Evolutionary conservation across 2,329 filamentous ascomycete species (phyloP).

Genomic region (Alternaria metachromatica): DNA sequence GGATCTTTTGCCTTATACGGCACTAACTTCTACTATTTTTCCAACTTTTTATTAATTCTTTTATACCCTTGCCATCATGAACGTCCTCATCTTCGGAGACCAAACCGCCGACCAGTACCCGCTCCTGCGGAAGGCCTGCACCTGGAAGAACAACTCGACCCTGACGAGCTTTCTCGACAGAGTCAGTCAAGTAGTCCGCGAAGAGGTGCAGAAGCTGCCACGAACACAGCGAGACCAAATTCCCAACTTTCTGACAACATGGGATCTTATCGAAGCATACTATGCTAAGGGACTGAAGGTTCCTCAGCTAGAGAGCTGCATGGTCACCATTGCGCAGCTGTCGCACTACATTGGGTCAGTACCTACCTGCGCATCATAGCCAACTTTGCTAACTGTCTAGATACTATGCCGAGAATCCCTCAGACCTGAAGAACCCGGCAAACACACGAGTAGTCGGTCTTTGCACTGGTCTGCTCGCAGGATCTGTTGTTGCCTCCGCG

Average conservation of each 20-base stretch:
- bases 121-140: slow-evolving; percentile 61
- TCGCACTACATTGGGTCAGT: slow-evolving; percentile 73
- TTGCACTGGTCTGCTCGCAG: slow-evolving; percentile 74
- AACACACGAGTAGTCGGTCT: slow-evolving; percentile 66
- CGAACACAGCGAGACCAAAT: slow-evolving; percentile 64
- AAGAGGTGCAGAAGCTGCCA: slow-evolving; percentile 65
- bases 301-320: slow-evolving; percentile 68
- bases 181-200: slow-evolving; percentile 63
- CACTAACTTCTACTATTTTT: slow-evolving; percentile 7
- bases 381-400: slow-evolving; percentile 37
- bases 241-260: slow-evolving; percentile 67
- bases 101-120: slow-evolving; percentile 72
- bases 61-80: slow-evolving; percentile 48
- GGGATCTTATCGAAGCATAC: slow-evolving; percentile 71
- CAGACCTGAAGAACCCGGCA: slow-evolving; percentile 58
- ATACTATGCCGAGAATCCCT: slow-evolving; percentile 61
- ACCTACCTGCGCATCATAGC: background rate
- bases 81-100: slow-evolving; percentile 71
- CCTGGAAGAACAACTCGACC: slow-evolving; percentile 62
- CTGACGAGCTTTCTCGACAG: slow-evolving; percentile 68
- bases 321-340: slow-evolving; percentile 70
- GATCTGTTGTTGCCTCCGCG: slow-evolving; percentile 69
- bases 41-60: slow-evolving; percentile 21
- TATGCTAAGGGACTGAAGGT: slow-evolving; percentile 64
- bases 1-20: slow-evolving; percentile 6